These are phyloP conservation scores for Microdochium trichocladiopsis DNA, from an alignment of 2,329 filamentous ascomycete genomes.

Conservation along the genomic window DNA sequence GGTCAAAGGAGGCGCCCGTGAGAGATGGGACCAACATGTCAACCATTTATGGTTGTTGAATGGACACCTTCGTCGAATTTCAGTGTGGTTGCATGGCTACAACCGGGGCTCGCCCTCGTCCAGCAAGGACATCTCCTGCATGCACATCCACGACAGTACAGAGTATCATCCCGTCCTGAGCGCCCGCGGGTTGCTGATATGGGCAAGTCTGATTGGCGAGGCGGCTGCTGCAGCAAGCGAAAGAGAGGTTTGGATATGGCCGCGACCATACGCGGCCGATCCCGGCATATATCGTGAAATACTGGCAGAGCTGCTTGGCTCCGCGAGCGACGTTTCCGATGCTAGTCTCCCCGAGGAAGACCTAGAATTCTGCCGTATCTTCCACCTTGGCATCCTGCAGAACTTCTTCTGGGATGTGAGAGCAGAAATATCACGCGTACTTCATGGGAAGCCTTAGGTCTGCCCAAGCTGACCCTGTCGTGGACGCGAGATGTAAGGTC, in stretches of 20 bases:
- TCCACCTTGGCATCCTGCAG: background rate
- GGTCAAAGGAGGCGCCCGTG: background rate
- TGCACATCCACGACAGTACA: too few relatives aligned
- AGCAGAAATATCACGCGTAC: background rate
- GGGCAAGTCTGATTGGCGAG: background rate
- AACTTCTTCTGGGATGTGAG: background rate
- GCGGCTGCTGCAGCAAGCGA: background rate
- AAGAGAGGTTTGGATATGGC: background rate
- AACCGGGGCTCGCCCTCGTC: background rate
- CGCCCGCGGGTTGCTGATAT: background rate
- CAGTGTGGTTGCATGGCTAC: background rate
- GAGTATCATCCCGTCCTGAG: too few relatives aligned
- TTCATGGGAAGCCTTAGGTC: background rate
- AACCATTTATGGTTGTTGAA: background rate
- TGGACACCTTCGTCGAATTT: background rate
- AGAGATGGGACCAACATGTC: background rate
- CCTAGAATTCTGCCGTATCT: background rate
- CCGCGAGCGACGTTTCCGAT: background rate
- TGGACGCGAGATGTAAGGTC: too few relatives aligned
- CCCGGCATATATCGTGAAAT: background rate
- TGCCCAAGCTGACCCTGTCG: too few relatives aligned
- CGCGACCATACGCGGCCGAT: background rate
- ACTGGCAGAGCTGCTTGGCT: background rate
- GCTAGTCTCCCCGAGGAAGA: background rate
- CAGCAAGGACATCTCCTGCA: background rate